Evolutionary conservation across 73 alveolate genomes (phyloP), one percentile per base, ranked within the genome.

Genomic region (Breviolum minutum): DNA sequence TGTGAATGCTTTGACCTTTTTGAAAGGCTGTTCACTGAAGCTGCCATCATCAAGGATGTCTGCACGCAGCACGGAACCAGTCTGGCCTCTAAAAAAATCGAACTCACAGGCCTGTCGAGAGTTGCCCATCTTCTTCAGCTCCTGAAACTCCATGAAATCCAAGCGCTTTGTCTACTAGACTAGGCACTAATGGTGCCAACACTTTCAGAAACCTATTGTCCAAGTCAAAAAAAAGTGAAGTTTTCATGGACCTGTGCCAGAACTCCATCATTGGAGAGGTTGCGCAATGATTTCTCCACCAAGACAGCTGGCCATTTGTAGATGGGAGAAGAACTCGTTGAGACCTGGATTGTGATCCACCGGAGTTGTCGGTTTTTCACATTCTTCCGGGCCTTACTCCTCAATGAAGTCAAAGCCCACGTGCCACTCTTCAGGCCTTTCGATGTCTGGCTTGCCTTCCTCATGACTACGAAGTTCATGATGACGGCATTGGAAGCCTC

Each of bases 81-180:
- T 62, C 29, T 86, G 77, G 63, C 94, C 80, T 63, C 94, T 14
- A 66, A 80, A 83, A 7, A 83, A 83, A 54, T 48, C 94, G 29
- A 63, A 86, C 29, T 86, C 80, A 11, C 81, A 63, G 6, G 94
- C 94, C 8, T 62, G 94, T 30, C 64, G 64, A 40, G 62, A 86
- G 22, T 87, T 87, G 95, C 24, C 32, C 9, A 83, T 80, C 63
- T 66, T 64, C 24, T 22, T 66, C 48, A 13, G 83, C 83, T 22
- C 95, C 82, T n/a, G 95, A 84, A 19, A 16, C 83, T 10, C 95
- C 95, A 68, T 87, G 95, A 29, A 87, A 87, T 11, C 95, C 95
- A 16, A 87, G 27, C 0, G 95, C 83, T 69, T 66, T 66, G 14
- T 87, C 95, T 8, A 27, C 32, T 7, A 87, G 30, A 12, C 70